Conservation (phyloP, 208 protist species). For the Crithidia expoeki region DNA sequence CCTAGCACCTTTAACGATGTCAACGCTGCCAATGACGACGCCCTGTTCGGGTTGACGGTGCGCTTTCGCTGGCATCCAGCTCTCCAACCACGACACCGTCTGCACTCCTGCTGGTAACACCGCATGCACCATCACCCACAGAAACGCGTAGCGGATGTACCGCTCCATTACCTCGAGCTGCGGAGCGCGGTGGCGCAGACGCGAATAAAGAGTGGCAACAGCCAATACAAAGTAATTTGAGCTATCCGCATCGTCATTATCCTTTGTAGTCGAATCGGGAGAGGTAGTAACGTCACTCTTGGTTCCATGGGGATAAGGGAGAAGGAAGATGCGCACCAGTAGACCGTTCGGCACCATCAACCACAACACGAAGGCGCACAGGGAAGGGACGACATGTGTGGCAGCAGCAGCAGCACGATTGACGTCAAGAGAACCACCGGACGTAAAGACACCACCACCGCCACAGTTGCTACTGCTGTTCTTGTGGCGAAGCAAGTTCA, state of each 20-base stretch:
- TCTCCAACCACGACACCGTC: conserved; percentile 11
- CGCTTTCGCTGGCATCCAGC: conserved; percentile 10
- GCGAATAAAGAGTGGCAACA: conserved; percentile 4
- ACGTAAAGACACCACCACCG: not conserved
- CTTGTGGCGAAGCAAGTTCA: not conserved
- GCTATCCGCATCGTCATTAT: not conserved
- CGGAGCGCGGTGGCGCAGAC: conserved; percentile 12
- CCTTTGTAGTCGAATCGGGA: too few species aligned
- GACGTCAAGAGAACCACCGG: too few species aligned
- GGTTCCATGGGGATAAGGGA: not conserved
- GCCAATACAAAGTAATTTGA: not conserved
- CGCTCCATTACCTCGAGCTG: conserved; percentile 26
- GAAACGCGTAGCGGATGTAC: conserved; percentile 16
- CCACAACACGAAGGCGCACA: conserved; percentile 34
- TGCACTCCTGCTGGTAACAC: conserved; percentile 4
- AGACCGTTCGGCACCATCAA: conserved; percentile 34
- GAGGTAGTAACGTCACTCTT: too few species aligned
- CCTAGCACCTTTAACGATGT: too few species aligned
- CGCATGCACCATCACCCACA: conserved; percentile 30
- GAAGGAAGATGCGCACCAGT: conserved; percentile 14
- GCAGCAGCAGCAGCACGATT: not conserved
- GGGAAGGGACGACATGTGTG: conserved; percentile 24
- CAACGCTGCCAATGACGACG: not conserved
- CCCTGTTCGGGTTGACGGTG: not conserved
- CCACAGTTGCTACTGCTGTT: not conserved